phyloP scores from a whole-genome alignment of 306 rosid species.

The Lagenaria siceraria region DNA sequence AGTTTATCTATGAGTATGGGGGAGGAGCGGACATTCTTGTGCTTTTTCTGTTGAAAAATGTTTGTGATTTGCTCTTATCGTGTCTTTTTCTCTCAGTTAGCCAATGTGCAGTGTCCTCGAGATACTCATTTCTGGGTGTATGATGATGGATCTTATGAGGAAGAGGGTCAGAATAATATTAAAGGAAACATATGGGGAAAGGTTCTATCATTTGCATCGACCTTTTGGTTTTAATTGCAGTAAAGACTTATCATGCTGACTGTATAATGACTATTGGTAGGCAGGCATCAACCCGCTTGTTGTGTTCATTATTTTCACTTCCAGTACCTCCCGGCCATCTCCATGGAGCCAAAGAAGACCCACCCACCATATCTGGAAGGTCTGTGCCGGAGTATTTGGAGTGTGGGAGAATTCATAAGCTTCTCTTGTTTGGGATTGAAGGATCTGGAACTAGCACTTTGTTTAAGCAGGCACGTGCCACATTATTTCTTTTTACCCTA shows the following conservation, averaged over 20 bases:
- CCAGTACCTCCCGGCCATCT: constrained; percentile 62
- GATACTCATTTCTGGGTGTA: constrained; percentile 96
- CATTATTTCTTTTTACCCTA: constrained; percentile 5
- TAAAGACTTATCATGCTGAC: constrained; percentile 18
- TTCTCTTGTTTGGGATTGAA: constrained; percentile 74
- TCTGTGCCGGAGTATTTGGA: constrained; percentile 69
- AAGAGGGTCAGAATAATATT: constrained; percentile 96
- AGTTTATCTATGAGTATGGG: background rate
- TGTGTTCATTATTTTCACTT: constrained; percentile 71
- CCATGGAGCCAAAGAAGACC: constrained; percentile 44
- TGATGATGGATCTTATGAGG: constrained; percentile 90
- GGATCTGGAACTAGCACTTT: constrained; percentile 86
- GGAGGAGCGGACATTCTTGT: background rate
- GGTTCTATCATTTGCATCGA: constrained; percentile 58
- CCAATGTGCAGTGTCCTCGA: constrained; percentile 84
- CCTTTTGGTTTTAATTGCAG: constrained; percentile 22
- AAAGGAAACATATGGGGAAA: constrained; percentile 94
- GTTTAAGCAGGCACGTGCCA: constrained; percentile 58
- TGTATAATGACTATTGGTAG: constrained; percentile 68
- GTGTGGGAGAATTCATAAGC: constrained; percentile 67
- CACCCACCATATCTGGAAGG: constrained; percentile 38
- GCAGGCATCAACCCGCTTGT: constrained; percentile 89
- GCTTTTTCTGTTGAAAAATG: background rate
- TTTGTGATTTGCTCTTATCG: background rate
- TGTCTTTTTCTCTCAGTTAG: constrained; percentile 46